A percentile compares a stretch with the other conserved stretches of the same genome.
Conservation (phyloP, 2,329 filamentous ascomycete species). For the Fusarium sambucinum region DNA sequence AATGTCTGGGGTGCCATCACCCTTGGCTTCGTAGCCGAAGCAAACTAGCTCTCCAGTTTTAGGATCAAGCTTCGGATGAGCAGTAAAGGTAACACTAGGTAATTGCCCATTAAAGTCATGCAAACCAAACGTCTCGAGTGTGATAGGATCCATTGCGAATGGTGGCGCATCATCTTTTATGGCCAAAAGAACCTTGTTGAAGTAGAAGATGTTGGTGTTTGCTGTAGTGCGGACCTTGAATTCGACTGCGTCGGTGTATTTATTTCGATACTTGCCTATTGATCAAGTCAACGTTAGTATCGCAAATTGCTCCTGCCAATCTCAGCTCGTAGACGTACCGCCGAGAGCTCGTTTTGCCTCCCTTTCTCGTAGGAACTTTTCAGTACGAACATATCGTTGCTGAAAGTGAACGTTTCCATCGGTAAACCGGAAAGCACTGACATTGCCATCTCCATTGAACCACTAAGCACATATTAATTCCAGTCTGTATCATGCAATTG, state of each 20-base stretch:
- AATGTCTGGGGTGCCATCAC: slow-evolving; percentile 6
- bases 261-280: slow-evolving; percentile 9
- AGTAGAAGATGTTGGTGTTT: slow-evolving; percentile 28
- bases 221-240: slow-evolving; percentile 14
- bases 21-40: slow-evolving; percentile 14
- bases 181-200: slow-evolving; percentile 12
- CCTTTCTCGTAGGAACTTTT: too few relatives aligned
- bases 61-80: slow-evolving; percentile 16
- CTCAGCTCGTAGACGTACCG: too few relatives aligned
- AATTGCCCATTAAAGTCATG: slow-evolving; percentile 26
- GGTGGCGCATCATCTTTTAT: slow-evolving; percentile 21
- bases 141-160: slow-evolving; percentile 20
- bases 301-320: too few relatives aligned
- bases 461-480: too few relatives aligned
- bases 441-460: too few relatives aligned
- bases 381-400: too few relatives aligned
- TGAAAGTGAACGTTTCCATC: too few relatives aligned
- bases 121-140: slow-evolving; percentile 11
- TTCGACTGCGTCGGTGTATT: slow-evolving; percentile 18
- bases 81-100: slow-evolving; percentile 9
- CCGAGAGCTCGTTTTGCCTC: too few relatives aligned
- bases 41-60: slow-evolving; percentile 15
- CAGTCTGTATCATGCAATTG: too few relatives aligned
- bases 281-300: too few relatives aligned
- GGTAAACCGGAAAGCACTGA: too few relatives aligned